Evolutionary conservation across 805 yeast genomes (phyloP), one percentile per base, ranked within the genome.

Genomic region (Yarrowia divulgata): DNA sequence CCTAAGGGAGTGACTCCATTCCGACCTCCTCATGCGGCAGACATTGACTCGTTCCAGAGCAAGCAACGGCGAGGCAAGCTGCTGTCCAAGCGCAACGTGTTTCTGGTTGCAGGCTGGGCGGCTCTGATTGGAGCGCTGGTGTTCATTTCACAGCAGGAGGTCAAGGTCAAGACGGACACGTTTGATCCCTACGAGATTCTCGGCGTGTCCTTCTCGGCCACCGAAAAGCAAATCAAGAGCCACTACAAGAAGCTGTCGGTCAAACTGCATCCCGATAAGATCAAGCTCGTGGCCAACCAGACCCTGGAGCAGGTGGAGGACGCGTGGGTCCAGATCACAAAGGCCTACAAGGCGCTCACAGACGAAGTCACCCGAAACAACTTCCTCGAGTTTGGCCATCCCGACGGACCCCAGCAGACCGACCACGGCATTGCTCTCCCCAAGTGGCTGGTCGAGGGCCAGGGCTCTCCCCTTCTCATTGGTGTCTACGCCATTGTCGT

Each of bases 341-440:
- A 91, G 79, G 99, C 99, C 34, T 93, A 96, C 80, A 90, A 93
- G 79, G 91, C 99, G 1, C 85, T 95, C 72, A 96, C 99, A 14
- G 98, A 95, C 79, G 97, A 91, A 73, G 84, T 83, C 12, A 87
- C 91, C 3, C 90, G 87, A 74, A 91, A 90, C 73, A 95, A 95
- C 77, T 93, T 85, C 78, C 81, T 89, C 74, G 88, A 86, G 74
- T 95, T 89, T 75, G 99, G 99, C 63, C 97, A 96, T 77, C 99
- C 99, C 5, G 99, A 95, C 81, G 99, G 99, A 52, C 97, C 97
- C 50, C 97, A 91, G 79, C 91, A 91, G 35, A 84, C 89, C 19
- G 81, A 89, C 23, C 97, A 92, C 77, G 99, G 99, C 71, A 93
- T 95, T 78, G 99, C 98, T 0, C 81, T 95, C 73, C 99, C 99